Base-by-base conservation (phyloP, 495 filamentous ascomycete species). In the Margaritispora aquatica region DNA sequence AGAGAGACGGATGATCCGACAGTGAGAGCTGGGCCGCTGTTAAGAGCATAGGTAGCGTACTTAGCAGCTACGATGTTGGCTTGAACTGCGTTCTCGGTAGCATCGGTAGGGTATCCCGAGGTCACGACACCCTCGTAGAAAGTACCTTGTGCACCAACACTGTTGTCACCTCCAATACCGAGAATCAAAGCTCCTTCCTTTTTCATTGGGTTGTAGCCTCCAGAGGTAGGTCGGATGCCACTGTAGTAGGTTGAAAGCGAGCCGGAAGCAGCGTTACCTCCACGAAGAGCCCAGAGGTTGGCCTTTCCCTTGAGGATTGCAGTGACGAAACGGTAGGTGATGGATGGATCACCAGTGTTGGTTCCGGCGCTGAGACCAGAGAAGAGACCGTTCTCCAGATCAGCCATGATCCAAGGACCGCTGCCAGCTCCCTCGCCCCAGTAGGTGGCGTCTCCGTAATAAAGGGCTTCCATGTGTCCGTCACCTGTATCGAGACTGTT, bases 61-160 rank as follows among this genome's bases (percentile, higher is more conserved):
- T 72, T 74, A 41, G 80, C 81, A 20, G 78, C 79, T 1, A 82
- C 76, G 58, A 84, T 77, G 57, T 84, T 75, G 27, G 81, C 81
- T 68, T 83, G 81, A 55, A 84, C 80, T 13, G 73, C 58, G 67
- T 74, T 70, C 65, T 84, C 81, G 26, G 76, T 80, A 34, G 69
- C 75, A 58, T 81, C 79, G 21, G 80, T 73, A 1, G 81, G 81
- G 62, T 81, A 84, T 31, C 81, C 80, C 5, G 73, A 69, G 55
- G 81, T 83, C 80, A 84, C 81, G 0, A 76, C 81, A 38, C 81
- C 81, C 66, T 84, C 80, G 68, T 84, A 84, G 71, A 82, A 83
- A 0, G 81, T 84, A 38, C 81, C 81, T 68, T 84, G 80, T 20
- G 74, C 80, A 57, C 59, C 75, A 52, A 66, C 64, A 58, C 80